Evolutionary conservation across 2,329 filamentous ascomycete species (phyloP).

Genomic region (Penicillium sp.): DNA sequence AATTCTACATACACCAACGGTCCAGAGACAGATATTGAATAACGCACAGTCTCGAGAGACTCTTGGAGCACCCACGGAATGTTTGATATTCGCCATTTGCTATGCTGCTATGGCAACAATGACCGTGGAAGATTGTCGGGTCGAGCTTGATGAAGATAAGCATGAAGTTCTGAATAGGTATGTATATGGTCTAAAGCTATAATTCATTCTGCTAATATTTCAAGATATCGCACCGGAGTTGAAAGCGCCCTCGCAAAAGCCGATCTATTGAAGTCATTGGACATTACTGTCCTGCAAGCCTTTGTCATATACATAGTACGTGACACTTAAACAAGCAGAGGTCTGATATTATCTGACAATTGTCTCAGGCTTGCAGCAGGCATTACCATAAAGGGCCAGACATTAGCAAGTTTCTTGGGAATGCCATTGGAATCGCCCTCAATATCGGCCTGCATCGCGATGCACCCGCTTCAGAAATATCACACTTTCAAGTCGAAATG

Average conservation of each 20-base stretch:
- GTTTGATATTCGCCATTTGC: conserved; percentile 22
- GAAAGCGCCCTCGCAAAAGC: conserved; percentile 16
- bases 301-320: conserved; percentile 24
- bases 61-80: not conserved
- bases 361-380: conserved; percentile 17
- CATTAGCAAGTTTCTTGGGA: conserved; percentile 7
- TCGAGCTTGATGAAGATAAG: conserved; percentile 16
- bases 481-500: conserved; percentile 23
- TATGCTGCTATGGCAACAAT: conserved; percentile 16
- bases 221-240: conserved; percentile 16
- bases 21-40: conserved; percentile 48
- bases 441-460: conserved; percentile 18
- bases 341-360: not conserved
- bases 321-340: not conserved
- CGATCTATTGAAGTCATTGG: conserved; percentile 10
- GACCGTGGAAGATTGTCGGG: not conserved
- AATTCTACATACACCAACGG: conserved; percentile 54
- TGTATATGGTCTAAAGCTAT: not conserved
- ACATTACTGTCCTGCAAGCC: conserved; percentile 22
- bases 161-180: conserved; percentile 13
- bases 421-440: conserved; percentile 15
- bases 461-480: not conserved
- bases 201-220: not conserved
- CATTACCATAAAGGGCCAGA: conserved; percentile 16
- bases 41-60: conserved; percentile 15